phyloP scores from a whole-genome alignment of 345 rosid genomes.

The Citrus mangshanensis region DNA sequence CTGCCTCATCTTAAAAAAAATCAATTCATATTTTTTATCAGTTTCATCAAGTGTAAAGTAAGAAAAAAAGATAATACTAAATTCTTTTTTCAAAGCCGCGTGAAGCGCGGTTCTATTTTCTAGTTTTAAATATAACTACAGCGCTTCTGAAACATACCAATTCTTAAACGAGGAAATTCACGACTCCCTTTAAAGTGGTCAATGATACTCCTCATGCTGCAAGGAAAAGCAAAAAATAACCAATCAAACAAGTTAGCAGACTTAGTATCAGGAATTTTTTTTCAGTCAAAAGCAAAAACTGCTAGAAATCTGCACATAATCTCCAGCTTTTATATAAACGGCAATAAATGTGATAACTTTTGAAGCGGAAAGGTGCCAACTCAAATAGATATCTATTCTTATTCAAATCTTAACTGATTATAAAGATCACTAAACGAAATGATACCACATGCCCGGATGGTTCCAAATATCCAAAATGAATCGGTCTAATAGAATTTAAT shows the following conservation, averaged over 20 bases:
- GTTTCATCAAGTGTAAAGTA: no score
- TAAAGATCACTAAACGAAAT: not conserved
- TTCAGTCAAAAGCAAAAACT: not conserved
- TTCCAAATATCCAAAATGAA: not conserved
- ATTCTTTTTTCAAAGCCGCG: no score
- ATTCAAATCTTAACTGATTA: not conserved
- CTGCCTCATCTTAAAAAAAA: no score
- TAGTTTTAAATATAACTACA: not conserved
- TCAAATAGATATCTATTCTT: not conserved
- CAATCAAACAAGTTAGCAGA: not conserved
- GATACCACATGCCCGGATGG: not conserved
- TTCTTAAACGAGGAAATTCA: constrained; percentile 92
- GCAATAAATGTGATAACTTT: not conserved
- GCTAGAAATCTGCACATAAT: not conserved
- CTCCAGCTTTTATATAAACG: not conserved
- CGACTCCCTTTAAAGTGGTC: constrained; percentile 87
- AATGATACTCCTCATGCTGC: constrained; percentile 84
- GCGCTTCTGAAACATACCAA: constrained; percentile 42
- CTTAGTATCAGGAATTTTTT: not conserved
- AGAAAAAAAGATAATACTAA: no score
- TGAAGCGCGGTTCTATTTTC: no score
- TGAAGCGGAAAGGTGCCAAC: not conserved
- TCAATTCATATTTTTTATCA: no score
- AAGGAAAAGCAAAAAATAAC: constrained; percentile 12
- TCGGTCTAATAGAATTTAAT: not conserved